Conservation (phyloP, 2,329 filamentous ascomycete genomes). For the Purpureocillium takamizusanense region DNA sequence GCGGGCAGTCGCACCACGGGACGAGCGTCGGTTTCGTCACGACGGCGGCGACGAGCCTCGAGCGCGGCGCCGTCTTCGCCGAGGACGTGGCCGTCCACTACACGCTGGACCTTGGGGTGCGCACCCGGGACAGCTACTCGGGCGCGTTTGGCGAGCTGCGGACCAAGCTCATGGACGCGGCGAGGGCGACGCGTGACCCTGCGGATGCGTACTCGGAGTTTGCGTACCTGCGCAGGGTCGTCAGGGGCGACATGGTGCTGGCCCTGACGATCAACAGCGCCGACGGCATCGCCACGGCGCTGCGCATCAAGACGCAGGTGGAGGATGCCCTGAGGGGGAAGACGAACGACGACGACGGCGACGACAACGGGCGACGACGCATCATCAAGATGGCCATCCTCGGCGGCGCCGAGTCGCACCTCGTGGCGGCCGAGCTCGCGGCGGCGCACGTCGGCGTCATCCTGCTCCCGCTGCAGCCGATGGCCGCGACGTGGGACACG, state of each 20-base stretch:
- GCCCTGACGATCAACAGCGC: conserved; percentile 53
- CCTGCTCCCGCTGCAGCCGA: conserved; percentile 49
- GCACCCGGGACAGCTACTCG: conserved; percentile 41
- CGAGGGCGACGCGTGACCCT: conserved; percentile 23
- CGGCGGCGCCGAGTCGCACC: conserved; percentile 53
- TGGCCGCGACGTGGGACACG: conserved; percentile 49
- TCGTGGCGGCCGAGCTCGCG: conserved; percentile 50
- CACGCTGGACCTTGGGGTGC: conserved; percentile 35
- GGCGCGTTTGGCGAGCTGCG: conserved; percentile 43
- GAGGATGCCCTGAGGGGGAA: conserved; percentile 28
- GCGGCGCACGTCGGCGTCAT: conserved; percentile 49
- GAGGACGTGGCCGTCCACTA: conserved; percentile 50
- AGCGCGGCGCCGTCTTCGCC: conserved; percentile 41
- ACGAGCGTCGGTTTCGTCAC: conserved; percentile 51
- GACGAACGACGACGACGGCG: neutral
- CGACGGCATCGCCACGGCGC: conserved; percentile 49
- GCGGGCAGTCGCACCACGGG: conserved; percentile 38
- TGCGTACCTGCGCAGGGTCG: conserved; percentile 42
- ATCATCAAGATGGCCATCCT: conserved; percentile 46
- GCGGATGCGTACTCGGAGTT: conserved; percentile 36
- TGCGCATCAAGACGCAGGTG: conserved; percentile 49
- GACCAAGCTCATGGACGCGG: conserved; percentile 43
- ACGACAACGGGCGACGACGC: neutral
- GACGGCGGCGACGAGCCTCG: conserved; percentile 34
- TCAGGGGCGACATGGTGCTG: conserved; percentile 44